A percentile compares a stretch with the other conserved stretches of the same genome.
Conservation (phyloP, 2,329 filamentous ascomycete species). For the Rutstroemia sp. region DNA sequence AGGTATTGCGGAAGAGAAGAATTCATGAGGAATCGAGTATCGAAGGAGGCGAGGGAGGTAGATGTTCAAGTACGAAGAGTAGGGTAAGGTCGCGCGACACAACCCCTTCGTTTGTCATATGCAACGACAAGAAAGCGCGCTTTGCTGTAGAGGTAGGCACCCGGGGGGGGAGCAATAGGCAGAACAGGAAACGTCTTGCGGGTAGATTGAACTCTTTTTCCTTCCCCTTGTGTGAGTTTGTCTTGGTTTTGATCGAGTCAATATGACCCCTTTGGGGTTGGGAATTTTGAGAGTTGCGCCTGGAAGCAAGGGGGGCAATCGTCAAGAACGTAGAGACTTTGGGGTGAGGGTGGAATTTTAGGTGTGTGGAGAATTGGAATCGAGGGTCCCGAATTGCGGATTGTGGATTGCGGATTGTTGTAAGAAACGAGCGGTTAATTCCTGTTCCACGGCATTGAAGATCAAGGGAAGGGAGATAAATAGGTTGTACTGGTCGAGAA, state of each 20-base stretch:
- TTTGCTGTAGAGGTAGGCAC: conserved; percentile 27
- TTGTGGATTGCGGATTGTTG: conserved; percentile 7
- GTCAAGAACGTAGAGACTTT: conserved; percentile 18
- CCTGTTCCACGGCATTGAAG: conserved; percentile 9
- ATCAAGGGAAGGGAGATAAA: conserved; percentile 8
- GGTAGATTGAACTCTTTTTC: conserved; percentile 15
- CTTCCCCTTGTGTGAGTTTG: conserved; percentile 12
- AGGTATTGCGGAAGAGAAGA: conserved; percentile 16
- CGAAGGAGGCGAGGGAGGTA: conserved; percentile 24
- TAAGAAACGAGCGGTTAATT: conserved; percentile 9
- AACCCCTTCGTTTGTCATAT: conserved; percentile 32
- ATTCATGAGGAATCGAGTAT: conserved; percentile 26
- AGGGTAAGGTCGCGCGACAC: conserved; percentile 30
- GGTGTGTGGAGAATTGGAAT: conserved; percentile 6
- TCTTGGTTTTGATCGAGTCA: conserved; percentile 18
- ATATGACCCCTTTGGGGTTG: conserved; percentile 15
- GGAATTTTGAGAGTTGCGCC: conserved; percentile 16
- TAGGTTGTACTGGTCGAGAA: background rate
- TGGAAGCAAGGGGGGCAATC: conserved; percentile 21
- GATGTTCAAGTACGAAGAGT: conserved; percentile 24
- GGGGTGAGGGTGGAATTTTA: background rate
- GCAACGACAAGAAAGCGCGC: conserved; percentile 24
- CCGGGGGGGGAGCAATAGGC: conserved; percentile 19
- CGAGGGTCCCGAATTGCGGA: conserved; percentile 3
- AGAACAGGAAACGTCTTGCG: conserved; percentile 13